Base-by-base conservation (phyloP, 2,329 filamentous ascomycete species). In the Pseudocercospora pini-densiflorae region DNA sequence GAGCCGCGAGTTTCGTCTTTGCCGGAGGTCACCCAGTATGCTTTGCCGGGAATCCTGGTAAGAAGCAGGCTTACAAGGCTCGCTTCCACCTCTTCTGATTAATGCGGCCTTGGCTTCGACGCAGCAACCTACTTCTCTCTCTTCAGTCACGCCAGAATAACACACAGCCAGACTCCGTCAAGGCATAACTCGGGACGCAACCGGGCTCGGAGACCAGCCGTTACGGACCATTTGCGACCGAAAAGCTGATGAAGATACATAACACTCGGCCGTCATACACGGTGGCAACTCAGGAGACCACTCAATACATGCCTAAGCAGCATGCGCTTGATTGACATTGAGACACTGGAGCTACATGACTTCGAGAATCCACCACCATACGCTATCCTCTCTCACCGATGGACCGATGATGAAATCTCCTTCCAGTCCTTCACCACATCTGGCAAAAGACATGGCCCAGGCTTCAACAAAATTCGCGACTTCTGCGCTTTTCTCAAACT, bases 301-400 rank as follows among this genome's bases (percentile, higher is more conserved):
- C 12, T 19, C 24, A 14, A 31, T 16, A 10, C 10, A 6, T 31
- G 24, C 3, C 24, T 9, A 8, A 29, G 4, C 23, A 55, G 27
- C 23, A 55, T 59, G 55, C 55, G 55, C 9, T 45, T 59, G 55
- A 59, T 59, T 21, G 36, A 59, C 23, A 59, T 59, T 10, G 55
- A 59, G 12, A 59, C 55, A n/a, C 36, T 59, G 24, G 55, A 59
- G 24, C 36, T 59, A 9, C 31, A 43, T 21, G 31, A 36, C 8
- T 59, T 59, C 19, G 45, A 49, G 8, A 7, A 31, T 5, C n/a
- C 19, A 36, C 45, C 49, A 14, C 57, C 57, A 43, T 68, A 67
- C 27, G 66, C 66, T 21, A 68, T 68, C n/a, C 51, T 68, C 7
- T 68, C 66, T 19, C 66, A 68, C 40, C 27, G 58, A 2, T 68